phyloP scores from a whole-genome alignment of 169 alveolate genomes.

The Cardiosporidium cionae region DNA sequence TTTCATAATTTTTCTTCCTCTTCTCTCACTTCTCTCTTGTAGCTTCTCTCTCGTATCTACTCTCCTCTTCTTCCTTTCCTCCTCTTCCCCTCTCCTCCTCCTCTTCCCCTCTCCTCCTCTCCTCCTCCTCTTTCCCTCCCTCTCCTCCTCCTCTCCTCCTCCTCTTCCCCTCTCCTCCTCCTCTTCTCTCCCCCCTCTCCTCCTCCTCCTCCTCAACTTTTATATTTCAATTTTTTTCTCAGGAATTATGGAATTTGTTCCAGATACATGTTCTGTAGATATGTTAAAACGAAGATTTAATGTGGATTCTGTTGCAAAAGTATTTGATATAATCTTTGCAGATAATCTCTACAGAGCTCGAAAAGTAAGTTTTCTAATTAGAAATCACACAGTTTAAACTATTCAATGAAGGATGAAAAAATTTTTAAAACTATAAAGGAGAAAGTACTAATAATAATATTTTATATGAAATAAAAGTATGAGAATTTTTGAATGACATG shows the following conservation, averaged over 20 bases:
- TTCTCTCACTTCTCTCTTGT: not conserved
- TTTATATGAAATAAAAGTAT: not conserved
- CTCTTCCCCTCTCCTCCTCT: not conserved
- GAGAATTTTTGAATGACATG: not conserved
- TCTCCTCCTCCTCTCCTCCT: not conserved
- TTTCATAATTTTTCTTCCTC: not conserved
- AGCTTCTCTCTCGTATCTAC: not conserved
- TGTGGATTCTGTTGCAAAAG: conserved; percentile 29
- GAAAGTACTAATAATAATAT: not conserved
- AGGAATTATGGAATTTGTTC: conserved; percentile 46
- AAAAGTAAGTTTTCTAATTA: conserved; percentile 5
- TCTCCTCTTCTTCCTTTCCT: not conserved
- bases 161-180: conserved; percentile 11
- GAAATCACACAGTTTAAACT: conserved; percentile 6
- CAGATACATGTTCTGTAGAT: conserved; percentile 74
- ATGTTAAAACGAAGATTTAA: conserved; percentile 50
- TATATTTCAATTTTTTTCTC: no score
- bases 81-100: not conserved
- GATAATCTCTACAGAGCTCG: conserved; percentile 28
- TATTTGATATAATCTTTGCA: conserved; percentile 24
- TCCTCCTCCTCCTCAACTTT: not conserved
- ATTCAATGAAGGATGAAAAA: conserved; percentile 9
- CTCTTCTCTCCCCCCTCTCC: not conserved
- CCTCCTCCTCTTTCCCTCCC: no score
- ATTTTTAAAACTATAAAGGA: not conserved